phyloP scores from a whole-genome alignment of 192 early-diverging fungal genomes.

The Dissophora ornata region DNA sequence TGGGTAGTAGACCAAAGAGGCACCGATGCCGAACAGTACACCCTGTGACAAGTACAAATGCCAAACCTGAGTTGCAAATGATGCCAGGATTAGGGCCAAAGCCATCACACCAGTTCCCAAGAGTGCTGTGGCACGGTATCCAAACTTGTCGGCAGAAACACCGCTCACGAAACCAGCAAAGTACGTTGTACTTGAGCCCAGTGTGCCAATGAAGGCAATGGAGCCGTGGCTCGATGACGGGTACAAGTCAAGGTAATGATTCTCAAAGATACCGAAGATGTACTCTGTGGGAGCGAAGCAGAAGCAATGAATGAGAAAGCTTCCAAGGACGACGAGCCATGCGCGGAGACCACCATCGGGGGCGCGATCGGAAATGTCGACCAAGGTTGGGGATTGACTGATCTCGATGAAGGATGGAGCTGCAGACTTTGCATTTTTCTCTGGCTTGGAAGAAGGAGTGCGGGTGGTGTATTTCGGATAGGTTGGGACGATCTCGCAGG shows the following conservation, averaged over 20 bases:
- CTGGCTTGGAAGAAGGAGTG: slow-evolving; percentile 8
- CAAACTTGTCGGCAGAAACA: slow-evolving; percentile 54
- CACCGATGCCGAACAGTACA: slow-evolving; percentile 78
- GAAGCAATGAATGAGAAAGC: slow-evolving; percentile 54
- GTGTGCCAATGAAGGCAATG: slow-evolving; percentile 43
- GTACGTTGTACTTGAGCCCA: slow-evolving; percentile 41
- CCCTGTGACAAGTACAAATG: slow-evolving; percentile 82
- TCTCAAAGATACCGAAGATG: slow-evolving; percentile 57
- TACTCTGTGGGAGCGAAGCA: slow-evolving; percentile 59
- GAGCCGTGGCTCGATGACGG: slow-evolving; percentile 50
- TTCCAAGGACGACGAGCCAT: slow-evolving; percentile 57
- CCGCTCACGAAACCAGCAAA: slow-evolving; percentile 47
- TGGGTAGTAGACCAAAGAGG: slow-evolving; percentile 72
- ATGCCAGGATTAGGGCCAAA: slow-evolving; percentile 58
- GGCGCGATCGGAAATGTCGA: slow-evolving; percentile 40
- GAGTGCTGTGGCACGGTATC: slow-evolving; percentile 59
- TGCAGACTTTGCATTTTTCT: slow-evolving; percentile 22
- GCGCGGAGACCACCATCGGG: slow-evolving; percentile 60
- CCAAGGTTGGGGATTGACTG: slow-evolving; percentile 38
- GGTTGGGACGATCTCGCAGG: slow-evolving; percentile 31
- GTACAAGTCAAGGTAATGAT: slow-evolving; percentile 51
- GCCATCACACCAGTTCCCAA: slow-evolving; percentile 60
- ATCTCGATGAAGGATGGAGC: slow-evolving; percentile 40
- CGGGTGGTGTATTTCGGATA: slow-evolving; percentile 19
- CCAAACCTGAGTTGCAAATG: slow-evolving; percentile 68